Conservation (phyloP, 306 rosid genomes). For the Ormosia emarginata region DNA sequence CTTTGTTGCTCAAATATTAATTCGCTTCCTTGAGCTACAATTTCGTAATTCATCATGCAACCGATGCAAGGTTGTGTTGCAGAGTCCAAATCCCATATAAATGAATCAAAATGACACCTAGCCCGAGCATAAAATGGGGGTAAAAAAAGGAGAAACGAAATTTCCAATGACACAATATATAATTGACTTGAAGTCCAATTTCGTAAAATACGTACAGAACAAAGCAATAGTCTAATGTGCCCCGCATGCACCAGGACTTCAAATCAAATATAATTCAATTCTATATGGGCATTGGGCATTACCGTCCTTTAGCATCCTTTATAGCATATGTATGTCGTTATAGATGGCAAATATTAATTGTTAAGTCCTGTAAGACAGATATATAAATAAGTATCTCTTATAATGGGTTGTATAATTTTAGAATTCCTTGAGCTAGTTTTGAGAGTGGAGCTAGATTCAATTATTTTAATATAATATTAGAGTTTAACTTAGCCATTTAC, state of each 20-base stretch:
- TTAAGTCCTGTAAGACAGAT: too few species aligned
- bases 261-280: neutral
- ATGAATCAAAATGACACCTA: neutral
- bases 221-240: neutral
- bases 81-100: neutral
- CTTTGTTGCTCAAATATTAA: neutral
- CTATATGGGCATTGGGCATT: neutral
- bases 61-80: neutral
- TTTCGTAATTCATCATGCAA: neutral
- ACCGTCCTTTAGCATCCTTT: neutral
- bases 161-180: neutral
- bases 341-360: neutral
- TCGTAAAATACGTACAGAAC: neutral
- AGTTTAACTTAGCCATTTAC: too few species aligned
- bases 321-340: neutral
- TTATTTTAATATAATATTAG: too few species aligned
- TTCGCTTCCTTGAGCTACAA: slow-evolving; percentile 5
- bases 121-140: neutral
- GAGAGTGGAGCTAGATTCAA: too few species aligned
- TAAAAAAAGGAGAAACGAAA: neutral
- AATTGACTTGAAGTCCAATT: neutral
- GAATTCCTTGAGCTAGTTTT: too few species aligned
- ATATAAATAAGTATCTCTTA: too few species aligned
- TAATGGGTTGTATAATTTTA: too few species aligned
- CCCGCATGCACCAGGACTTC: neutral